phyloP scores from a whole-genome alignment of 495 filamentous ascomycete genomes.

The Acidomyces sp. region DNA sequence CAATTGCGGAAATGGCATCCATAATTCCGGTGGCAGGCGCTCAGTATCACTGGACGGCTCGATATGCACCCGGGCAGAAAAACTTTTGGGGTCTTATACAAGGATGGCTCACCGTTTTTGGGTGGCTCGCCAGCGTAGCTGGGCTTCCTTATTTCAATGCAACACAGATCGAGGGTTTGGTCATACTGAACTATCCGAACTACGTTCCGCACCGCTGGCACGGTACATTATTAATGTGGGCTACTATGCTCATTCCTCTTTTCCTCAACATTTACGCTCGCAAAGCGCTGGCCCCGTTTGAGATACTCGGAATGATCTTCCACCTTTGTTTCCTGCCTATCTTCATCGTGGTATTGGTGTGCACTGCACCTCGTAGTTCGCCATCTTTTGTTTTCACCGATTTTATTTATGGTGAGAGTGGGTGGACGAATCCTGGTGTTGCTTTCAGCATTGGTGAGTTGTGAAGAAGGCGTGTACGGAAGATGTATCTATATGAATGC shows the following conservation, averaged over 20 bases:
- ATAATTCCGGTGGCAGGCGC: constrained; percentile 12
- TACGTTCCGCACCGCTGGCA: constrained; percentile 36
- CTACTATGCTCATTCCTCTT: constrained; percentile 30
- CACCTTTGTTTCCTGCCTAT: constrained; percentile 38
- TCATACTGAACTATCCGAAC: constrained; percentile 32
- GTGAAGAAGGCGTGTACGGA: too few species aligned
- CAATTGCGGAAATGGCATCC: constrained; percentile 17
- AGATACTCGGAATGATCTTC: constrained; percentile 35
- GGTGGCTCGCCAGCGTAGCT: constrained; percentile 23
- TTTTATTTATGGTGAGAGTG: constrained; percentile 7
- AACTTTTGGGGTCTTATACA: constrained; percentile 4
- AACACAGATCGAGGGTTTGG: constrained; percentile 35
- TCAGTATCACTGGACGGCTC: constrained; percentile 17
- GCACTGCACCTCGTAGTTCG: constrained; percentile 34
- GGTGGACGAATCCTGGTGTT: constrained; percentile 7
- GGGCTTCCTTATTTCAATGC: constrained; percentile 28
- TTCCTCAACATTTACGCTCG: constrained; percentile 35
- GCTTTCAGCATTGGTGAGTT: constrained; percentile 12
- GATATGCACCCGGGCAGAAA: background rate
- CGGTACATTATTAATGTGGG: constrained; percentile 38
- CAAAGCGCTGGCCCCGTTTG: constrained; percentile 35
- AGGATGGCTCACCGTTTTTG: constrained; percentile 36
- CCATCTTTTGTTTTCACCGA: constrained; percentile 24
- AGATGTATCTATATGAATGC: too few species aligned
- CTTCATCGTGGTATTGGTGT: constrained; percentile 31